Evolutionary conservation across 495 filamentous ascomycete genomes (phyloP), one percentile per base, ranked within the genome.

Genomic region (Tuber calosporum): DNA sequence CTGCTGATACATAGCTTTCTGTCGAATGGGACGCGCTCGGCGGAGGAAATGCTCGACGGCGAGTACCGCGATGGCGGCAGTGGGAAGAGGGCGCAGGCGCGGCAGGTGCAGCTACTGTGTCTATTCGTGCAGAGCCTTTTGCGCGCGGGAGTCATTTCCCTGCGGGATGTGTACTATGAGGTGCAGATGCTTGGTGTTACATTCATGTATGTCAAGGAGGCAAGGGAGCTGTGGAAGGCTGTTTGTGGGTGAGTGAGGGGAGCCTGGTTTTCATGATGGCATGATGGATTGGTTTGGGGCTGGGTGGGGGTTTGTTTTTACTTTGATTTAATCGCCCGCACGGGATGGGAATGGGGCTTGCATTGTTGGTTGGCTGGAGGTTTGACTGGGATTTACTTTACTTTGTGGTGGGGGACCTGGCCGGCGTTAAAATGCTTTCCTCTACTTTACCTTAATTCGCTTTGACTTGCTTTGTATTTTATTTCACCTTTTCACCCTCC

Each of bases 151-250:
- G 72, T 82, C 15, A 72, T 85, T 0, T 73, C 69, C 26, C 70
- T 76, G 0, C 75, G 81, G 53, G 80, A 82, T n/a, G 77, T 84
- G 40, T 83, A 78, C 69, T 85, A 83, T 66, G 83, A 84, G 70
- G 82, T 85, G 40, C 80, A 83, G 73, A 83, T 84, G 77, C 70
- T 85, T 67, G 82, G 84, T 15, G 82, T 84, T 22, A 77, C 82
- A 53, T 86, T 84, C 72, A 82, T 84, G 58, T 85, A 82, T 73
- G 73, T 82, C 73, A 82, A 81, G 75, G 80, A 79, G 69, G 81
- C 77, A 30, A 77, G 77, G 74, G 80, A 79, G 68, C 39, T 81
- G 66, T 81, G 79, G 79, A 78, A 53, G 26, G 69, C 26, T 19
- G 43, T 80, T 43, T 79, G 73, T 30, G 77, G 77, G 67, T 72